Evolutionary conservation across 1,139 yeast species (phyloP).

Genomic region (Zygosaccharomyces sapae): DNA sequence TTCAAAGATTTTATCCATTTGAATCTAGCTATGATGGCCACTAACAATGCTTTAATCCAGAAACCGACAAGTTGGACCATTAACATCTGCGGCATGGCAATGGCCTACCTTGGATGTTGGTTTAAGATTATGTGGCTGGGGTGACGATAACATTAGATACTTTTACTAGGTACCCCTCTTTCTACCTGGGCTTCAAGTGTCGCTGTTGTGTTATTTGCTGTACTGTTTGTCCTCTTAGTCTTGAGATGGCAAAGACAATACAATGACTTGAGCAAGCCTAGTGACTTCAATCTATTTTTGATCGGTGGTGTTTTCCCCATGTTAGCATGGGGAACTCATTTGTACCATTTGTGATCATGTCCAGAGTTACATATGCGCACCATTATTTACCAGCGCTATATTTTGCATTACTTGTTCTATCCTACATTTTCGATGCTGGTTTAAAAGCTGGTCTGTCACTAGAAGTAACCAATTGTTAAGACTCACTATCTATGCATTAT

Average conservation of each 20-base stretch:
- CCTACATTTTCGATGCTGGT: constrained; percentile 67
- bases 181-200: constrained; percentile 89
- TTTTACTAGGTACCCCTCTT: constrained; percentile 86
- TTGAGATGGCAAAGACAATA: constrained; percentile 94
- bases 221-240: constrained; percentile 52
- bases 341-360: constrained; percentile 88
- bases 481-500: constrained; percentile 39
- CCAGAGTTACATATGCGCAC: constrained; percentile 95
- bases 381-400: constrained; percentile 96
- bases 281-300: constrained; percentile 43
- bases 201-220: constrained; percentile 61
- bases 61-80: constrained; percentile 83
- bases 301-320: constrained; percentile 90
- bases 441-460: constrained; percentile 41
- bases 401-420: constrained; percentile 82
- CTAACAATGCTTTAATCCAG: constrained; percentile 97
- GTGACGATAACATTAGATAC: constrained; percentile 71
- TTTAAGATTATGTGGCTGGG: constrained; percentile 95
- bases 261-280: constrained; percentile 50
- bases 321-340: constrained; percentile 95
- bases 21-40: constrained; percentile 98
- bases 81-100: constrained; percentile 94
- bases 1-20: constrained; percentile 85
- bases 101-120: constrained; percentile 96
- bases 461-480: constrained; percentile 34